Evolutionary conservation across 257 asterid genomes (phyloP).

Genomic region (Nicotiana tabacum): DNA sequence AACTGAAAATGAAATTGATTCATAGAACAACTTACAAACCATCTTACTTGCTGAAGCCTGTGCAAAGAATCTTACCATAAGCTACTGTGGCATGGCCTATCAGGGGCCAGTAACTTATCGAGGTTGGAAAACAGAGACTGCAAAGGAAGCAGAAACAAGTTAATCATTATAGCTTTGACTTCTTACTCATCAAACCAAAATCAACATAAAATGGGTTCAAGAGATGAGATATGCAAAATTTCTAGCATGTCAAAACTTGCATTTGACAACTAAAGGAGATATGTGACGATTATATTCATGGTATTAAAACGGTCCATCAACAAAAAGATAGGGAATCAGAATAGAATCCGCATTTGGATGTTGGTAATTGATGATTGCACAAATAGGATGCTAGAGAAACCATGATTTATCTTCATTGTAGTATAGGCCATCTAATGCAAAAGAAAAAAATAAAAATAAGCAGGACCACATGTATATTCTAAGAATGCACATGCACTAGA

Average conservation of each 20-base stretch:
- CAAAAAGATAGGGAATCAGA: background rate
- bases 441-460: background rate
- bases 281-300: background rate
- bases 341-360: background rate
- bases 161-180: background rate
- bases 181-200: background rate
- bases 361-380: background rate
- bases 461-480: background rate
- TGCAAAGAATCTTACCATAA: conserved; percentile 54
- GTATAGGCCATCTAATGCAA: background rate
- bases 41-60: background rate
- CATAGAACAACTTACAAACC: background rate
- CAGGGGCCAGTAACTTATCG: conserved; percentile 76
- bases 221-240: background rate
- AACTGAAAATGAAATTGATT: background rate
- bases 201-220: background rate
- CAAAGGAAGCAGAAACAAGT: conserved; percentile 14
- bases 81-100: conserved; percentile 84
- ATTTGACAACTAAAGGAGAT: background rate
- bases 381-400: background rate
- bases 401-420: background rate
- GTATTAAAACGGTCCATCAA: background rate
- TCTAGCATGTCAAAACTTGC: background rate
- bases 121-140: conserved; percentile 79
- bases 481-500: background rate